phyloP scores from a whole-genome alignment of 2,329 filamentous ascomycete species.

The Lecanicillium sp. region DNA sequence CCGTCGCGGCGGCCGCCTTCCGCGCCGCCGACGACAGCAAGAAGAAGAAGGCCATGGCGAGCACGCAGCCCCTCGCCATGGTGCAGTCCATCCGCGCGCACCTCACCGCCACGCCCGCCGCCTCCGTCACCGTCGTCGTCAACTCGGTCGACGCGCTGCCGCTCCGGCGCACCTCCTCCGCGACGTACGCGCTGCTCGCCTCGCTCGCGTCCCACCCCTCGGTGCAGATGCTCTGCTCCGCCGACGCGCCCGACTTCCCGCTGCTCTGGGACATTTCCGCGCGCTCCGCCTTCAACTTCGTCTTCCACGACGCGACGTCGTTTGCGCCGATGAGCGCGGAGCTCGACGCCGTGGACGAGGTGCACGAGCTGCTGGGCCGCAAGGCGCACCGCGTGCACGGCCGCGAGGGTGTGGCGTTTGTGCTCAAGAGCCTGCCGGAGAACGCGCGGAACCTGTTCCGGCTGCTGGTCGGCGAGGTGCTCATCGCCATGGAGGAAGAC shows the following conservation, averaged over 20 bases:
- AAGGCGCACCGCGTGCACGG: constrained; percentile 76
- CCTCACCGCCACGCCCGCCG: constrained; percentile 25
- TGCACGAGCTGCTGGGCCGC: constrained; percentile 79
- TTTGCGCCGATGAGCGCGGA: constrained; percentile 69
- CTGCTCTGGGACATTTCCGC: constrained; percentile 84
- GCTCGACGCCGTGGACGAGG: constrained; percentile 80
- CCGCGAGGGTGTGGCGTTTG: constrained; percentile 85
- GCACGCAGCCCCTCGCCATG: constrained; percentile 8
- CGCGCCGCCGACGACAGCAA: constrained; percentile 47
- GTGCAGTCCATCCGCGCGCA: constrained; percentile 27
- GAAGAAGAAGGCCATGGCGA: not conserved
- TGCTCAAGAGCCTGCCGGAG: constrained; percentile 82
- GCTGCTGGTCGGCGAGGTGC: constrained; percentile 76
- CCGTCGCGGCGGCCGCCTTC: constrained; percentile 55
- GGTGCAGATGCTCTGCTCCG: constrained; percentile 70
- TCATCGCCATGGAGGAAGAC: constrained; percentile 64
- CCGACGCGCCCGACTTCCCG: constrained; percentile 81
- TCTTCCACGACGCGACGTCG: constrained; percentile 92
- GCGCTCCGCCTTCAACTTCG: constrained; percentile 76
- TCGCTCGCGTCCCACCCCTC: constrained; percentile 67
- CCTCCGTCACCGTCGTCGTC: constrained; percentile 62
- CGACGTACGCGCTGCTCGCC: constrained; percentile 66
- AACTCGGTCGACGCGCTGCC: constrained; percentile 81
- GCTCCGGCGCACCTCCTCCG: constrained; percentile 56
- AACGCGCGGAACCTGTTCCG: constrained; percentile 86